Base-by-base conservation (phyloP, 2,329 filamentous ascomycete species). In the Paracoccidioides brasiliensis region DNA sequence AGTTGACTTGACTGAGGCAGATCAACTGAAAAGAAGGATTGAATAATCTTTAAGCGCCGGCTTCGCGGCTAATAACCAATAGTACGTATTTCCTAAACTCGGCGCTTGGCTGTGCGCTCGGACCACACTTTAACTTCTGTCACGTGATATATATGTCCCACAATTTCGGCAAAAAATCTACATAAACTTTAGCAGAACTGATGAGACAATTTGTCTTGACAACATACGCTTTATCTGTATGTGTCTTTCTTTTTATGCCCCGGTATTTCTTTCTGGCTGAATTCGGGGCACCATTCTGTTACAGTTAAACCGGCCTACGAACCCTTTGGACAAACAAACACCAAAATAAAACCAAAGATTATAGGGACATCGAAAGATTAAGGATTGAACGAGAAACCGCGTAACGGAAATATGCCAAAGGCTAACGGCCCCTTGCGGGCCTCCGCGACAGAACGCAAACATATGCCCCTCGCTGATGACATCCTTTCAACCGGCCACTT, bases 381-480 rank as follows among this genome's bases (percentile, higher is more conserved):
- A 10, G 12, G 12, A 15, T 1, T 28, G 7, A 30, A 41, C 12
- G 12, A 12, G 9, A 41, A 33, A 40, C 37, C 22, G 22, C 22
- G 22, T 22, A 22, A 22, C 22, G 22, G 22, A 2, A 22, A 22
- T 10, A 52, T 95, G 90, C 89, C 90, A 41, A 95, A 95, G 76
- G 83, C 85, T 51, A 80, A 22, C 22, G 22, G 22, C 22, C 22
- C 22, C 22, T 22, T 22, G 22, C 22, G 22, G 22, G 22, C 22
- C 22, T 22, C 81, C 78, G 67, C 77, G 77, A 62, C 64, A 56
- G 77, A 77, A 58, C 82, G 85, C 66, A 83, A 88, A 61, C 91
- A 96, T 74, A 94, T 94, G 63, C 90, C 91, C 43, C 85, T 98
- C 58, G 86, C 91, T 64, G 87, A 95, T 67, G 93, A 97, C 65